Evolutionary conservation across 1,139 yeast genomes (phyloP).

Genomic region (Geotrichum australiense): DNA sequence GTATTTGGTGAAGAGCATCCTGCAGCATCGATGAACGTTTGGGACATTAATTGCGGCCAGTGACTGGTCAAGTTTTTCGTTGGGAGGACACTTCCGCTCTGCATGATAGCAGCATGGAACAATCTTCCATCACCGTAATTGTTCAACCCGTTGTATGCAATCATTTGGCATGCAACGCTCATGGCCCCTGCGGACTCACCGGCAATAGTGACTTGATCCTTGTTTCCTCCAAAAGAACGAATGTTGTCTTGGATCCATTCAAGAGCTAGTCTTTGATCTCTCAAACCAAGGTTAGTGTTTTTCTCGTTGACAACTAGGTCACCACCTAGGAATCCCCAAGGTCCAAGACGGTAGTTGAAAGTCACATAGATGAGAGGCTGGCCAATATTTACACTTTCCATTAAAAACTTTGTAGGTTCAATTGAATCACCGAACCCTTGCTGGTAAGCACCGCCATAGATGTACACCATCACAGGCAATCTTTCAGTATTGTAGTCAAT

Average conservation of each 20-base stretch:
- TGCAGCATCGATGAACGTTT: slow-evolving; percentile 12
- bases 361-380: slow-evolving; percentile 20
- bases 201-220: slow-evolving; percentile 27
- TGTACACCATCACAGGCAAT: slow-evolving; percentile 29
- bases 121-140: slow-evolving; percentile 18
- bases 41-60: slow-evolving; percentile 13
- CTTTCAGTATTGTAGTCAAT: slow-evolving; percentile 5
- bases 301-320: slow-evolving; percentile 21
- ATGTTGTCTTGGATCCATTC: slow-evolving; percentile 33
- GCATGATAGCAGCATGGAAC: slow-evolving; percentile 28
- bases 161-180: slow-evolving; percentile 26
- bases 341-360: slow-evolving; percentile 28
- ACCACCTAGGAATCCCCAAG: slow-evolving; percentile 30
- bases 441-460: slow-evolving; percentile 31
- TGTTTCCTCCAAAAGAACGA: slow-evolving; percentile 32
- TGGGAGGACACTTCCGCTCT: slow-evolving; percentile 21
- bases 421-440: slow-evolving; percentile 20
- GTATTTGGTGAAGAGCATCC: slow-evolving; percentile 17
- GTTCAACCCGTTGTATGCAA: slow-evolving; percentile 19
- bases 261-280: slow-evolving; percentile 31
- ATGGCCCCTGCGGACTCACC: slow-evolving; percentile 35
- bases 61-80: slow-evolving; percentile 6
- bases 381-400: slow-evolving; percentile 20
- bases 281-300: slow-evolving; percentile 27
- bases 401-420: slow-evolving; percentile 18